Conservation (phyloP, 2,329 filamentous ascomycete species). For the Conoideocrella luteorostrata region DNA sequence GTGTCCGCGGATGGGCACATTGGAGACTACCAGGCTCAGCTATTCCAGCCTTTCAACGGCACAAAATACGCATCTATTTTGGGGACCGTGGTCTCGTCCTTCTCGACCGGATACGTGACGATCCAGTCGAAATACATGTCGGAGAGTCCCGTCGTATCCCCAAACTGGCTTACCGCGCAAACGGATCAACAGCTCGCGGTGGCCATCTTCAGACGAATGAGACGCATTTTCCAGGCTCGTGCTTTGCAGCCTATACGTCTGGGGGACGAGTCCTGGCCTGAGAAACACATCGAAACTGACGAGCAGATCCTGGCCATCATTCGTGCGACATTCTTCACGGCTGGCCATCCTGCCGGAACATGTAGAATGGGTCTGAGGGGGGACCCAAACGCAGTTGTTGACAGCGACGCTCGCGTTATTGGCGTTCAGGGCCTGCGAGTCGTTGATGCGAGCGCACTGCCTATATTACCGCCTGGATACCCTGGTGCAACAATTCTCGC, state of each 20-base stretch:
- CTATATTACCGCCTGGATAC: constrained; percentile 13
- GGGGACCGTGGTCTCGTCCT: constrained; percentile 29
- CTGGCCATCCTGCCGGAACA: constrained; percentile 20
- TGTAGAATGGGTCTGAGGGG: constrained; percentile 27
- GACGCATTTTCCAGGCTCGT: constrained; percentile 24
- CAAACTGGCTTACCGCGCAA: constrained; percentile 35
- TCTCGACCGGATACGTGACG: constrained; percentile 37
- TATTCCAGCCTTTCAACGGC: constrained; percentile 11
- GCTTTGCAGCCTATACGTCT: constrained; percentile 23
- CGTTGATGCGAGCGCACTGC: constrained; percentile 52
- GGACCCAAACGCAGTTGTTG: constrained; percentile 50
- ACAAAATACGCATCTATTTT: constrained; percentile 18
- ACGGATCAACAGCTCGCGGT: constrained; percentile 37
- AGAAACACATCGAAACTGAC: constrained; percentile 31
- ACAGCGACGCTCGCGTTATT: constrained; percentile 49
- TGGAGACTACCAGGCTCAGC: not conserved
- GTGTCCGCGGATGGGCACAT: no score
- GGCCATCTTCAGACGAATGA: constrained; percentile 31
- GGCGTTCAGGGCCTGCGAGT: constrained; percentile 49
- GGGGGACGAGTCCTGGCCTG: constrained; percentile 30
- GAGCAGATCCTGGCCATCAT: constrained; percentile 32
- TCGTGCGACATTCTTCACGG: constrained; percentile 15
- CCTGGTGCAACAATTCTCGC: constrained; percentile 16
- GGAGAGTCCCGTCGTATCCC: constrained; percentile 31
- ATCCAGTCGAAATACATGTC: constrained; percentile 17